Evolutionary conservation across 78 protist genomes (phyloP).

Genomic region (Guillardia theta): DNA sequence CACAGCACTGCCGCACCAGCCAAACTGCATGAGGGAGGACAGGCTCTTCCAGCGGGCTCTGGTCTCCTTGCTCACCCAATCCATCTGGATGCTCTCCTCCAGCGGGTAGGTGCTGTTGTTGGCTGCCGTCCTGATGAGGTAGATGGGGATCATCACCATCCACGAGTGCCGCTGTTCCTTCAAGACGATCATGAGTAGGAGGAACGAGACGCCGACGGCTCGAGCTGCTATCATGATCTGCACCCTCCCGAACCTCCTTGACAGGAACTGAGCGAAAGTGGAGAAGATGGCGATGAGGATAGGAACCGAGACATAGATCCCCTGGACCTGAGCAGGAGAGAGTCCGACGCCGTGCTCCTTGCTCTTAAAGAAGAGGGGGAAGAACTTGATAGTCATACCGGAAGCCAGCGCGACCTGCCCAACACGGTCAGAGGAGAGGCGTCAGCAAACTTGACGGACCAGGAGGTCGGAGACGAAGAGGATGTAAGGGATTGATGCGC

Average conservation of each 20-base stretch:
- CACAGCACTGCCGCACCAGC: neutral
- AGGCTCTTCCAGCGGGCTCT: conserved; percentile 44
- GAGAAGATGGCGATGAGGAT: neutral
- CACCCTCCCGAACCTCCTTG: neutral
- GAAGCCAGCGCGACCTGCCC: neutral
- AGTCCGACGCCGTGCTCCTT: neutral
- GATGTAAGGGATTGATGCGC: neutral
- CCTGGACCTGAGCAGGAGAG: neutral
- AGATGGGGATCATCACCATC: neutral
- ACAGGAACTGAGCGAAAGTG: neutral
- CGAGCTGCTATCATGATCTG: neutral
- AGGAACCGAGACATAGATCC: neutral
- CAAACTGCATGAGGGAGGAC: neutral
- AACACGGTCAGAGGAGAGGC: too few relatives aligned
- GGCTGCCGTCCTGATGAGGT: neutral
- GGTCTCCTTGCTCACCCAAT: neutral
- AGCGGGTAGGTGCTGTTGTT: conserved; percentile 44
- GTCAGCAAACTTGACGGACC: too few relatives aligned
- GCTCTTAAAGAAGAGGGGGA: conserved; percentile 40
- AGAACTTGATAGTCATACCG: conserved; percentile 54
- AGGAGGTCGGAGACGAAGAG: neutral
- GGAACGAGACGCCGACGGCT: neutral
- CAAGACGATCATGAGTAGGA: neutral
- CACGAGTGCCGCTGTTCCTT: neutral
- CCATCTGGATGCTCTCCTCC: conserved; percentile 28